Base-by-base conservation (phyloP, 2,329 filamentous ascomycete species). In the Pyrenophora seminiperda region DNA sequence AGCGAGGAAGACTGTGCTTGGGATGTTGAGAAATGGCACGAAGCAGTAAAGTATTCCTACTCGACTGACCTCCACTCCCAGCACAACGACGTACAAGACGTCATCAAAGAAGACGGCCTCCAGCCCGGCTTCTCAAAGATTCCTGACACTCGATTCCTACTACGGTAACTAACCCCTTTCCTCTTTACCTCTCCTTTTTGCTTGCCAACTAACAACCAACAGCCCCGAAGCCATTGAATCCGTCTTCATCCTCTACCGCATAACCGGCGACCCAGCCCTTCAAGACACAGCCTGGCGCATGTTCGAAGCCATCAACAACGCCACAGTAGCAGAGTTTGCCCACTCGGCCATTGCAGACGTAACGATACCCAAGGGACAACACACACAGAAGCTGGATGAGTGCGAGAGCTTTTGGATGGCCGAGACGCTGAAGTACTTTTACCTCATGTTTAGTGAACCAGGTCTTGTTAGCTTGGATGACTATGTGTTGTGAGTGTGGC, bases 401-500 rank as follows among this genome's bases (percentile, higher is more conserved):
- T 73, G 70, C 36, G 70, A 96, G 76, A 92, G 88, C 66, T 96
- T 95, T 73, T 96, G 91, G 90, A 79, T 91, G 53, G 89, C 89
- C 3, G 91, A 96, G 79, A 96, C 91, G 32, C 77, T 96, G 62
- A 97, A 96, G 78, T 96, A 96, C 68, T 96, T 94, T 60, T 96
- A 91, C 70, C 73, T 96, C 48, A 79, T 96, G 41, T 96, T 89
- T 70, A 84, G 84, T 17, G 81, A 85, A 47, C 86, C 88, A 0
- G 78, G 81, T n/a, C 61, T 85, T 22, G 76, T 89, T 32, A 87
- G 79, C 63, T 70, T 90, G 63, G 87, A 91, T 68, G 81, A 88
- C 7, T 90, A 78, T 68, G 84, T 90, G 31, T 74, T 88, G 65
- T 73, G 50, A 72, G 68, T 29, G 18, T 32, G 5, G 13, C 7